Evolutionary conservation across 208 protist genomes (phyloP), one percentile per base, ranked within the genome.

Genomic region (Wallacemonas rigidus): DNA sequence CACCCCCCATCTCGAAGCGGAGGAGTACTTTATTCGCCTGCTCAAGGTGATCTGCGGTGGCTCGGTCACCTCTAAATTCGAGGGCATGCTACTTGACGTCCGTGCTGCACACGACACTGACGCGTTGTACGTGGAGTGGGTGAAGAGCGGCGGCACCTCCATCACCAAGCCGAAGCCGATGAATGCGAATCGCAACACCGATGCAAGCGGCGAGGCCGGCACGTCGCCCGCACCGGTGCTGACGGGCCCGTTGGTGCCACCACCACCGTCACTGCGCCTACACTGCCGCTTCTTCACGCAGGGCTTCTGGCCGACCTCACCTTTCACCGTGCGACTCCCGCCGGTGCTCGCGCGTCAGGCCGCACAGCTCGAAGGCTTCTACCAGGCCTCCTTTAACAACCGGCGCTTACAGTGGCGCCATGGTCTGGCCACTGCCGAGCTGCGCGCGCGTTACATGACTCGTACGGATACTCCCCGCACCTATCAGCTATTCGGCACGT

Each of bases 31-130:
- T 75, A 90, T 99, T 55, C 80, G 75, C 26, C 90, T 95, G 45
- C 81, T 99, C 50, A 98, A 98, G 69, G 85, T 80, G 15, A 94
- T 98, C 68, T 98, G 95, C 78, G 98, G 98, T 38, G 77, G 84
- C 6, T 77, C 71, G 7, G 98, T 98, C 65, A 98, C 96, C 1
- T 87, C 80, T 15, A 98, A 98, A 76, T 92, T 99, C 36, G 98
- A 99, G 81, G 97, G 96, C 38, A 99, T 99, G 98, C 43, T 95
- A 9, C 78, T 74, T 36, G 92, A 96, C 71, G 36, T 89, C 35
- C 63, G 57, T 40, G 54, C 74, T 12, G 82, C 71, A 9, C 48
- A 77, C 35, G 74, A 81, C 50, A 74, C 92, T 15, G 85, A 80
- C 64, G 26, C 75, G 48, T 62, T 76, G 51, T 92, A 81, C 72